A percentile compares a stretch with the other conserved stretches of the same genome.
Evolutionary conservation across 2,329 filamentous ascomycete species (phyloP).

Genomic region (Epicoccum sorghinum): DNA sequence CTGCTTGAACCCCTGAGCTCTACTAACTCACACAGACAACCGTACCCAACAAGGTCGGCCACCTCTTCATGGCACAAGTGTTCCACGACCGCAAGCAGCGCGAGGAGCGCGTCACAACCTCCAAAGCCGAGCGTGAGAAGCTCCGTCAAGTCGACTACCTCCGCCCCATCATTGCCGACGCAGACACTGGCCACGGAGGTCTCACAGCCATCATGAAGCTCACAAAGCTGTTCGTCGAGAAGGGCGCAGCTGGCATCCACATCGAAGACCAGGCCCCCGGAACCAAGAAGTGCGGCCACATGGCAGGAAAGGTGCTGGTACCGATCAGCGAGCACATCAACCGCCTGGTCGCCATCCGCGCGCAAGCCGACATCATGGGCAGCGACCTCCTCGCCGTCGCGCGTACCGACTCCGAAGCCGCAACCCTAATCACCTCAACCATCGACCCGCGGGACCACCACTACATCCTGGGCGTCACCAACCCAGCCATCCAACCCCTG

Average conservation of each 20-base stretch:
- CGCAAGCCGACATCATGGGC: constrained; percentile 99
- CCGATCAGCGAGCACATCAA: constrained; percentile 99
- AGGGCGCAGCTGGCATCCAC: constrained; percentile 95
- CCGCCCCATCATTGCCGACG: constrained; percentile 93
- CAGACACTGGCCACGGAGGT: constrained; percentile 95
- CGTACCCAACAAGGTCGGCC: constrained; percentile 96
- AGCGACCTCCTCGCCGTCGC: constrained; percentile 88
- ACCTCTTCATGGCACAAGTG: constrained; percentile 97
- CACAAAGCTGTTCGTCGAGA: constrained; percentile 96
- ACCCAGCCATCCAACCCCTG: constrained; percentile 80
- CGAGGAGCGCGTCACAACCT: constrained; percentile 83
- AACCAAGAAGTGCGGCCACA: constrained; percentile 99
- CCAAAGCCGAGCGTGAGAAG: constrained; percentile 73
- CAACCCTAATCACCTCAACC: constrained; percentile 93
- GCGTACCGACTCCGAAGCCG: constrained; percentile 95
- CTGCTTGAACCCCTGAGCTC: background rate
- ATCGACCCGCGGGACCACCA: constrained; percentile 95
- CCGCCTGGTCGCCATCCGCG: constrained; percentile 92
- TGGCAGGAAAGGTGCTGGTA: constrained; percentile 97
- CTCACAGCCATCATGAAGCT: constrained; percentile 99
- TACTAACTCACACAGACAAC: constrained; percentile 71
- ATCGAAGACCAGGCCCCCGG: constrained; percentile 98
- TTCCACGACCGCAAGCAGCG: constrained; percentile 99
- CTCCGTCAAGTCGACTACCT: constrained; percentile 89
- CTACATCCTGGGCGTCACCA: constrained; percentile 90